Conservation (phyloP, 2,329 filamentous ascomycete species). For the Lachnellula suecica region DNA sequence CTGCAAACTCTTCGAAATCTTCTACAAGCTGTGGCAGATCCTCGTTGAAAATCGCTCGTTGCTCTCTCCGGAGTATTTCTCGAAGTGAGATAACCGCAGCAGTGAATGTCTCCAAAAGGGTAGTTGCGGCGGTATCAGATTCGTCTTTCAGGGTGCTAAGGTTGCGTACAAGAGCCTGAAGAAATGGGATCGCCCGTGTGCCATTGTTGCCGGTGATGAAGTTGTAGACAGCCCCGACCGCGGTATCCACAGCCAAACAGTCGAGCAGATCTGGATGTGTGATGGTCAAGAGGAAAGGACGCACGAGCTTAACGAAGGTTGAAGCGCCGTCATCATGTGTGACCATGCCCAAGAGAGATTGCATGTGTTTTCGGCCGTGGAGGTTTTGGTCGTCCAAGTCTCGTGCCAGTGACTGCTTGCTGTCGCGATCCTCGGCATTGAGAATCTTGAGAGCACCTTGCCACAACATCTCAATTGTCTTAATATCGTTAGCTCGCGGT, state of each 20-base stretch:
- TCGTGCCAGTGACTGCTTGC: conserved; percentile 13
- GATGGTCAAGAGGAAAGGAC: conserved; percentile 29
- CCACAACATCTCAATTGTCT: conserved; percentile 9
- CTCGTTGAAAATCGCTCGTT: conserved; percentile 24
- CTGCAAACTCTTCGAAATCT: conserved; percentile 12
- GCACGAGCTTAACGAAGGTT: conserved; percentile 21
- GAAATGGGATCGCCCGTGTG: conserved; percentile 31
- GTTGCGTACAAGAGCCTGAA: conserved; percentile 24
- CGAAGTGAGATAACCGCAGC: conserved; percentile 18
- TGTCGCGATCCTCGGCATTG: conserved; percentile 10
- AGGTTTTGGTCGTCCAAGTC: conserved; percentile 9
- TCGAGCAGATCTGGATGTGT: conserved; percentile 35
- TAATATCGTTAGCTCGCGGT: conserved; percentile 7
- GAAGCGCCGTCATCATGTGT: conserved; percentile 7
- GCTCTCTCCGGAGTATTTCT: conserved; percentile 24
- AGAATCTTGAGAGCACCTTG: conserved; percentile 13
- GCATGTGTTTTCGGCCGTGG: conserved; percentile 20
- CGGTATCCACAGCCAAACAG: conserved; percentile 36
- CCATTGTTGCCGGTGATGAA: conserved; percentile 35
- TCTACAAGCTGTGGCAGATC: conserved; percentile 22
- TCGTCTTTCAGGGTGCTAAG: conserved; percentile 1
- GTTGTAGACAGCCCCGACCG: conserved; percentile 35
- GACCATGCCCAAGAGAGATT: conserved; percentile 18
- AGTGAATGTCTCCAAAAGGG: conserved; percentile 8
- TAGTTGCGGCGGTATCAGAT: conserved; percentile 1